These are phyloP conservation scores for Vicia villosa DNA, from an alignment of 306 rosid genomes.

Conservation along the genomic window DNA sequence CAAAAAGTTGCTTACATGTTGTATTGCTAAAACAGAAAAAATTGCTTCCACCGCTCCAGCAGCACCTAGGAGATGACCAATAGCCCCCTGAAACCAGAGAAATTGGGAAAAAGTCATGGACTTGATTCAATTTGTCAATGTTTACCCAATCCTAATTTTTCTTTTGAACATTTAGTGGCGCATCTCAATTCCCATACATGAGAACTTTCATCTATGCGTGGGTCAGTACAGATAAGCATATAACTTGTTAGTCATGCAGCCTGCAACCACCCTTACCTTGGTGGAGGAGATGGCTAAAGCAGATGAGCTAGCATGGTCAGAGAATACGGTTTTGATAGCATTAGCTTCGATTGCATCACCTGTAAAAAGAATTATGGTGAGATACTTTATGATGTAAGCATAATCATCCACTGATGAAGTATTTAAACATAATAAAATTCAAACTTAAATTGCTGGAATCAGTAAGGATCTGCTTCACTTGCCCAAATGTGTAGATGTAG, in stretches of 20 bases:
- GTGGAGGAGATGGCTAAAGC: conserved; percentile 84
- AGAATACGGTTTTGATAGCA: conserved; percentile 74
- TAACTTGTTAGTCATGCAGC: conserved; percentile 24
- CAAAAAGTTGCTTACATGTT: conserved; percentile 49
- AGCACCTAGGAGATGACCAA: conserved; percentile 96
- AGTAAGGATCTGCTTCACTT: conserved; percentile 38
- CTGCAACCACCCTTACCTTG: conserved; percentile 53
- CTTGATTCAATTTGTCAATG: conserved; percentile 7
- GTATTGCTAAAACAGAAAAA: conserved; percentile 77
- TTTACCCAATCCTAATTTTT: conserved; percentile 23
- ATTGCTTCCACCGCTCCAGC: conserved; percentile 99
- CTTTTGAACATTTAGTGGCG: neutral
- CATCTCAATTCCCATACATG: conserved; percentile 16
- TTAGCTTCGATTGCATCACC: conserved; percentile 86
- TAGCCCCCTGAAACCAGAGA: conserved; percentile 69
- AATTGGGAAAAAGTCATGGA: neutral
- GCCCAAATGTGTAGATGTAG: conserved; percentile 89
- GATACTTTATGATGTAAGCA: conserved; percentile 14
- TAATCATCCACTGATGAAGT: conserved; percentile 19
- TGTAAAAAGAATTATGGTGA: conserved; percentile 35
- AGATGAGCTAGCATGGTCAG: conserved; percentile 57
- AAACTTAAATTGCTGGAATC: conserved; percentile 34
- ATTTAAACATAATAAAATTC: conserved; percentile 21
- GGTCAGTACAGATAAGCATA: conserved; percentile 16
- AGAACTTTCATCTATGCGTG: conserved; percentile 20